Evolutionary conservation across 495 filamentous ascomycete genomes (phyloP), one percentile per base, ranked within the genome.

Genomic region (Hypoxylon perforatum): DNA sequence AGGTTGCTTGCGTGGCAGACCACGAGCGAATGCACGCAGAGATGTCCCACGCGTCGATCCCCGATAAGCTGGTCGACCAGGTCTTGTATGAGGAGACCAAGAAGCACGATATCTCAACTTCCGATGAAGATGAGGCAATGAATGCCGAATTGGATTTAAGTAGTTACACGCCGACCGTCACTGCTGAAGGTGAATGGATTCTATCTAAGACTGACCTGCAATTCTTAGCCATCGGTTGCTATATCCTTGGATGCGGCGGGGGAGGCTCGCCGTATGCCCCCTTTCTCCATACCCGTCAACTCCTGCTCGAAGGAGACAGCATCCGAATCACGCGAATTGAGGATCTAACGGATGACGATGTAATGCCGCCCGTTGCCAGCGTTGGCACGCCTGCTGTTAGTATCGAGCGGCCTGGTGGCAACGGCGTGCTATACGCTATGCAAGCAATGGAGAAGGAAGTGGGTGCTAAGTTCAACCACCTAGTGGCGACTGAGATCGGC

Each of bases 181-280:
- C 52, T 12, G 55, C 42, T 11, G 17, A 54, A 18, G 64, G 59
- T 1, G 69, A 60, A 50, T 84, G 81, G 83, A 64, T 77, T 72
- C 52, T 84, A 36, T 71, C 76, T 1, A 66, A 80, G 17, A 77
- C 77, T 1, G 83, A 87, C 67, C 73, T 85, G 10, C 65, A 74
- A n/a, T 87, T 78, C 61, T 75, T 87, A 6, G 74, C 78, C 4
- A 74, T 79, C 38, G 84, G 84, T 1, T 81, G 81, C 53, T 81
- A 83, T 41, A 77, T 87, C 39, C 80, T 87, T 12, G 84, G 83
- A 11, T 80, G 77, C 21, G 84, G 80, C 6, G 84, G 83, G 0
- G 84, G 84, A 18, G 77, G 78, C 2, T 71, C 60, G 14, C 77
- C 77, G 1, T 77, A 75, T 44, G 59, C 67, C 12, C 72, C 73